phyloP scores from a whole-genome alignment of 2,329 filamentous ascomycete species.

The Diaporthe citriasiana region DNA sequence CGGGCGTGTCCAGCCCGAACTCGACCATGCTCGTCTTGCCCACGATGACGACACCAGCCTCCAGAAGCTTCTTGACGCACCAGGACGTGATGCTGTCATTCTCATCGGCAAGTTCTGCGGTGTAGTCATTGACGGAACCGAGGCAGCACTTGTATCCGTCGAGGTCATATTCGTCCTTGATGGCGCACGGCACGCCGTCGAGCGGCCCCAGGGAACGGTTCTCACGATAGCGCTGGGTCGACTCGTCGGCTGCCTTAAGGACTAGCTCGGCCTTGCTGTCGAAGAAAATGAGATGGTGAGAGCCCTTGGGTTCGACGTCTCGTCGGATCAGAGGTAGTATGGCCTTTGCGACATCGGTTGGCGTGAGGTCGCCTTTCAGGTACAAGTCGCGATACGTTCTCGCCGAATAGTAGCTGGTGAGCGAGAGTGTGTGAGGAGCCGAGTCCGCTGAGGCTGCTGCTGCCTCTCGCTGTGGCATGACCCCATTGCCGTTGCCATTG shows the following conservation, averaged over 20 bases:
- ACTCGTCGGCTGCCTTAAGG: constrained; percentile 59
- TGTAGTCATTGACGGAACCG: constrained; percentile 74
- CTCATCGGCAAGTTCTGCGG: constrained; percentile 56
- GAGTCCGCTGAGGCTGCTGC: constrained; percentile 26
- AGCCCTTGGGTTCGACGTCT: constrained; percentile 53
- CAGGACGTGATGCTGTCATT: constrained; percentile 68
- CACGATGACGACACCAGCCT: constrained; percentile 78
- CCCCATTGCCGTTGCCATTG: constrained; percentile 62
- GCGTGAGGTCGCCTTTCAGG: constrained; percentile 60
- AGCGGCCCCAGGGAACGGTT: constrained; percentile 73
- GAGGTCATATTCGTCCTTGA: constrained; percentile 84
- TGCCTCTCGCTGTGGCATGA: not conserved
- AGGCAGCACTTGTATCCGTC: constrained; percentile 79
- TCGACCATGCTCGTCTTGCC: constrained; percentile 86
- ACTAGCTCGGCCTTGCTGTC: constrained; percentile 59
- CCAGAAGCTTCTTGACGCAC: constrained; percentile 78
- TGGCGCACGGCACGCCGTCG: constrained; percentile 80
- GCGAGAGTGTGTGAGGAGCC: constrained; percentile 35
- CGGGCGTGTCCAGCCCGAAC: constrained; percentile 80
- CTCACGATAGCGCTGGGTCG: constrained; percentile 63
- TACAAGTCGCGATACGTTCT: constrained; percentile 61
- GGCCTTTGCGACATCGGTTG: constrained; percentile 59
- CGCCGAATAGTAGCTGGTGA: constrained; percentile 59
- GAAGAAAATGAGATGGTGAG: constrained; percentile 61
- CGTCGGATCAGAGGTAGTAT: constrained; percentile 62